Base-by-base conservation (phyloP, 306 rosid species). In the Castanospermum australe region DNA sequence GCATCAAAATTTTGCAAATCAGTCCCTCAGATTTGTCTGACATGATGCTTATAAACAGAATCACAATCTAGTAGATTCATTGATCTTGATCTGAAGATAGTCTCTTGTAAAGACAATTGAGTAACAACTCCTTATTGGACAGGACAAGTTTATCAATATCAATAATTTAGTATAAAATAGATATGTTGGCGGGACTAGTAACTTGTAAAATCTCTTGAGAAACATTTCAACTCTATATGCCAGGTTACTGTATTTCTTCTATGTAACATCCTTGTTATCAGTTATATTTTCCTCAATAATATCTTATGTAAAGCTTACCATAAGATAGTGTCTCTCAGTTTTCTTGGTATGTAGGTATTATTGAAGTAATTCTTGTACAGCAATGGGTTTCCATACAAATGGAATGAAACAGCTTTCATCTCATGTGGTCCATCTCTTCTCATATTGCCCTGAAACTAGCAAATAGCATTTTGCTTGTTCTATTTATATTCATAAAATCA, bases 51-150 rank as follows among this genome's bases (percentile, higher is more conserved):
- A 61, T 17, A 67, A 83, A 57, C 66, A 68, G 67, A 56, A 50
- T 70, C 77, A 73, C 55, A 50, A 52, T 33, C 61, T 79, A 66
- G 81, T 79, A 86, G 84, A 84, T 82, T 87, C 64, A 52, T 75
- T 75, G 47, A 51, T 74, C 76, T 64, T 76, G 62, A 44, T 77
- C 57, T 56, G 81, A 67, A 48, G 78, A 85, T 70, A 66, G 75
- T 69, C 61, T 57, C 62, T 71, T 83, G 86, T 82, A 84, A 89
- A 86, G 87, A 76, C 59, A 80, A 47, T 33, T 66, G 82, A 66
- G 78, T 82, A 74, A 71, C 21, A 56, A 61, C 73, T 83, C 51
- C 52, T 62, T 61, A 47, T 38, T 79, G 50, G 32, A 67, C 63
- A 60, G 78, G 55, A 75, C 38, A 78, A 73, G 45, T 76, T 65